A percentile compares a stretch with the other conserved stretches of the same genome.
phyloP scores from a whole-genome alignment of 208 protist species.

The Trypanosoma lewisi region DNA sequence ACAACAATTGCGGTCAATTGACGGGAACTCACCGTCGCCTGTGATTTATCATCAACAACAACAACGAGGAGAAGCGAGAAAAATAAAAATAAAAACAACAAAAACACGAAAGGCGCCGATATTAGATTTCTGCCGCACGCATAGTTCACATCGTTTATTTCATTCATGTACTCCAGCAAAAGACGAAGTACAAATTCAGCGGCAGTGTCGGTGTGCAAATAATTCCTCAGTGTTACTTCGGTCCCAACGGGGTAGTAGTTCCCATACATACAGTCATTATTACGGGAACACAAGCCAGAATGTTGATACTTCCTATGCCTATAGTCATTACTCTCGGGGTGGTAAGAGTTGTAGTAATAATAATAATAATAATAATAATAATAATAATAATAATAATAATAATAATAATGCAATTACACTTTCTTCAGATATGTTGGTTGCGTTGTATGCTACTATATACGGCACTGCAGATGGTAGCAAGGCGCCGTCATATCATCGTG shows the following conservation, averaged over 20 bases:
- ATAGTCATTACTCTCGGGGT: background rate
- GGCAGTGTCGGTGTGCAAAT: no score
- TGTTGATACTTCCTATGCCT: no score
- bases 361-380: background rate
- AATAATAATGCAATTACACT: background rate
- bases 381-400: background rate
- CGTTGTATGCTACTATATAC: conserved; percentile 9
- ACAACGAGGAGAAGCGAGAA: no score
- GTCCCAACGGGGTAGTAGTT: background rate
- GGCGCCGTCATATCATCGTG: background rate
- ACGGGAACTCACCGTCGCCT: background rate
- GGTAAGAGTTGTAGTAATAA: no score
- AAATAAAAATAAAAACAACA: no score
- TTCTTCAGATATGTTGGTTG: conserved; percentile 14
- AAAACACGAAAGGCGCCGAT: background rate
- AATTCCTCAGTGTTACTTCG: background rate
- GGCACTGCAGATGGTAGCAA: conserved; percentile 6
- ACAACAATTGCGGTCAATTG: no score
- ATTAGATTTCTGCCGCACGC: conserved; percentile 19
- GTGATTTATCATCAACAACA: background rate
- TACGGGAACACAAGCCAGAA: no score
- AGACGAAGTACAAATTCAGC: no score
- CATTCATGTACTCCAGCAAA: no score
- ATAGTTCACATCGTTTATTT: background rate
- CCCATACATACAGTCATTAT: background rate